These are phyloP conservation scores for Exserohilum rostratum DNA, from an alignment of 2,329 filamentous ascomycete genomes.

Conservation along the genomic window DNA sequence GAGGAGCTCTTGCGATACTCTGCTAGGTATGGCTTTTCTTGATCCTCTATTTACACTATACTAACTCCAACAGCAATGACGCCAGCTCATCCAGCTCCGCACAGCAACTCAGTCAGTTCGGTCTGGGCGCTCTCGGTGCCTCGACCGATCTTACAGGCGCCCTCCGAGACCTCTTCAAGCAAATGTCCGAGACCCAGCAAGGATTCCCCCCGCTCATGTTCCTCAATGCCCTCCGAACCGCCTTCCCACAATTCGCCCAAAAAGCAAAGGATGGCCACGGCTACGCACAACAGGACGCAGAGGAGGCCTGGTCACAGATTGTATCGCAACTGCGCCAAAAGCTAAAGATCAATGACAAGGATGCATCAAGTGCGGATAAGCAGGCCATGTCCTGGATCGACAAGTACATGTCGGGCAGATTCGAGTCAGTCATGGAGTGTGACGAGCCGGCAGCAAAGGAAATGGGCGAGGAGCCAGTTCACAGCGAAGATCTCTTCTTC, in stretches of 20 bases:
- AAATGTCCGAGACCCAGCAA: slow-evolving; percentile 87
- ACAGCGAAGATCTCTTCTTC: slow-evolving; percentile 76
- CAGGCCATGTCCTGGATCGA: slow-evolving; percentile 76
- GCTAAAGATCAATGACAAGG: slow-evolving; percentile 67
- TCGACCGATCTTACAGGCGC: slow-evolving; percentile 76
- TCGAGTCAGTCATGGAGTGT: slow-evolving; percentile 79
- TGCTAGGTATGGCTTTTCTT: slow-evolving; percentile 36
- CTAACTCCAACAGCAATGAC: slow-evolving; percentile 31
- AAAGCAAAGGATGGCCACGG: slow-evolving; percentile 79
- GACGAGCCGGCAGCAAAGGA: slow-evolving; percentile 80
- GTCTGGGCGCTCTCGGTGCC: slow-evolving; percentile 63
- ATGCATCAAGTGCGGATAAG: slow-evolving; percentile 42
- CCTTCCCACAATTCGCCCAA: slow-evolving; percentile 93
- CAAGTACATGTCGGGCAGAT: slow-evolving; percentile 84
- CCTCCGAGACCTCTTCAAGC: slow-evolving; percentile 81
- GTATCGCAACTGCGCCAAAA: slow-evolving; percentile 81
- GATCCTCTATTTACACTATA: neutral
- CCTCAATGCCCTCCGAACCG: slow-evolving; percentile 75
- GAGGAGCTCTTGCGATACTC: slow-evolving; percentile 72
- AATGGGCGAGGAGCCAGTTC: slow-evolving; percentile 71
- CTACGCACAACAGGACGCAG: slow-evolving; percentile 97
- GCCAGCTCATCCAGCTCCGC: slow-evolving; percentile 42
- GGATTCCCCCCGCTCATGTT: slow-evolving; percentile 86
- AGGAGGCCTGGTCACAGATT: slow-evolving; percentile 98
- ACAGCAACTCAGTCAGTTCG: slow-evolving; percentile 55